A percentile compares a stretch with the other conserved stretches of the same genome.
Conservation (phyloP, 2,329 filamentous ascomycete genomes). For the Colletotrichum sp. region DNA sequence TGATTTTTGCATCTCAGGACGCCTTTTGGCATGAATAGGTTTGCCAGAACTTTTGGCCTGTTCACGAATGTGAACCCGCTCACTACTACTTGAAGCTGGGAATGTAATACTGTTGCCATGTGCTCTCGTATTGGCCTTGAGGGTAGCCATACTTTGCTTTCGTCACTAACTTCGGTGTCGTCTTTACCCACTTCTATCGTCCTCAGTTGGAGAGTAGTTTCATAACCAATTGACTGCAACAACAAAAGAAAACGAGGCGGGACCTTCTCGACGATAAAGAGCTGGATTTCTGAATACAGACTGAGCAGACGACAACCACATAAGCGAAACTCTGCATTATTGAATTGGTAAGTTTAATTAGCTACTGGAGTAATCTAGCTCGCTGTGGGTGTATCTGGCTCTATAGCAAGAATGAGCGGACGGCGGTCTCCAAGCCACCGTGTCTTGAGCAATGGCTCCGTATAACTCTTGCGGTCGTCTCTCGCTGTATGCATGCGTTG, state of each 20-base stretch:
- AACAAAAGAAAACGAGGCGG: background rate
- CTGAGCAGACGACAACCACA: background rate
- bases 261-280: background rate
- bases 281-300: background rate
- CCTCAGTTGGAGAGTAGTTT: background rate
- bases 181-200: background rate
- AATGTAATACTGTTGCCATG: no score
- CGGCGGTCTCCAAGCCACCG: background rate
- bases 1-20: background rate
- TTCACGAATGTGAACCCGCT: background rate
- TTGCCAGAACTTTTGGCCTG: background rate
- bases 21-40: background rate
- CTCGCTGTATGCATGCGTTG: constrained; percentile 13
- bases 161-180: no score
- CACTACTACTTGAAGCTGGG: no score
- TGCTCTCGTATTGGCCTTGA: no score
- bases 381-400: constrained; percentile 4
- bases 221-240: background rate
- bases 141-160: no score
- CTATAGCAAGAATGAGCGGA: constrained; percentile 18
- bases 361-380: constrained; percentile 13
- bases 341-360: constrained; percentile 12
- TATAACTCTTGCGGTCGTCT: constrained; percentile 1
- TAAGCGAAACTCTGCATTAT: background rate
- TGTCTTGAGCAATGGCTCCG: background rate